Percentiles rank a stretch among this genome's conserved stretches.
These are phyloP conservation scores for Voacanga thouarsii DNA, from an alignment of 257 asterid species.

Conservation along the genomic window DNA sequence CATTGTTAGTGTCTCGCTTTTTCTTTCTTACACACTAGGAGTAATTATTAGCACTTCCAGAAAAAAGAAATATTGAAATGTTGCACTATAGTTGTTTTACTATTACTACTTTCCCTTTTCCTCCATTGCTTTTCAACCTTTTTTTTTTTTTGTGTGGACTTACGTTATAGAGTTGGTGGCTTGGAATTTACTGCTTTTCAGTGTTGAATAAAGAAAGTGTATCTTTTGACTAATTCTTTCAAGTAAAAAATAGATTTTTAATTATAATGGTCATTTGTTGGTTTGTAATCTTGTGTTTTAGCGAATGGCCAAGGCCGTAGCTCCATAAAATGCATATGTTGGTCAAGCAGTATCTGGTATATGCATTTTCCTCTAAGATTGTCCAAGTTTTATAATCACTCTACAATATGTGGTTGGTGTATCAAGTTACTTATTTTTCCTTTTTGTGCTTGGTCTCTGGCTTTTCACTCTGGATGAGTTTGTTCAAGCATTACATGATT, in stretches of 20 bases:
- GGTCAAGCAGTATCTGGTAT: too few relatives aligned
- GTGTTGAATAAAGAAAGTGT: neutral
- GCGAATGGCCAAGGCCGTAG: neutral
- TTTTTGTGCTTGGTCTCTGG: too few relatives aligned
- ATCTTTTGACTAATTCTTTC: neutral
- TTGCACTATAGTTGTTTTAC: too few relatives aligned
- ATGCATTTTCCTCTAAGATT: too few relatives aligned
- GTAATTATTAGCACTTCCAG: neutral
- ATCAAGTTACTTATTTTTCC: too few relatives aligned
- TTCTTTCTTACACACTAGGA: neutral
- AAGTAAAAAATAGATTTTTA: neutral
- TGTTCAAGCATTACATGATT: too few relatives aligned
- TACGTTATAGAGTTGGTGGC: neutral
- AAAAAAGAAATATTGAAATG: neutral
- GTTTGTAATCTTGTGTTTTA: slow-evolving; percentile 4
- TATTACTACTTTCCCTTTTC: neutral
- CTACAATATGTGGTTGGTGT: too few relatives aligned
- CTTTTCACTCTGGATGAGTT: too few relatives aligned
- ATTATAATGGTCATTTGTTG: neutral
- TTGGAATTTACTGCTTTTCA: neutral
- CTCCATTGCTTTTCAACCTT: neutral
- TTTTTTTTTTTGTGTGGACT: neutral
- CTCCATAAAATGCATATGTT: too few relatives aligned
- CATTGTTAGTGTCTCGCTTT: slow-evolving; percentile 50
- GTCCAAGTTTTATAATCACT: too few relatives aligned